Conservation (phyloP, 2,329 filamentous ascomycete species). For the Cordyceps tenuipes region DNA sequence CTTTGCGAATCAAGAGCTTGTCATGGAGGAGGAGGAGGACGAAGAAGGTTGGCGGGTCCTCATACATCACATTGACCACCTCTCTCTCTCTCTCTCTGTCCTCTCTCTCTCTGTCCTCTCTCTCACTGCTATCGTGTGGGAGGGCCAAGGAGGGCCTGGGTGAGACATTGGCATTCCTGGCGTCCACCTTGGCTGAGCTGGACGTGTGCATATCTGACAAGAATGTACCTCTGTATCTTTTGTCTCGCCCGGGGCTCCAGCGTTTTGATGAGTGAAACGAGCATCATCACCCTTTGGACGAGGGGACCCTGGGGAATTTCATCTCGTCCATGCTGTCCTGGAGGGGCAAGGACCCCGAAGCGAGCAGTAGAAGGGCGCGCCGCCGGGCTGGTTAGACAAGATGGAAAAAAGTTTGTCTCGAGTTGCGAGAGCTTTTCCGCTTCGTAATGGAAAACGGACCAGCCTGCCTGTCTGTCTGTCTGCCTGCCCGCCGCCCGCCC, state of each 20-base stretch:
- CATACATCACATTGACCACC: conserved; percentile 8
- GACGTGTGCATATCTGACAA: conserved; percentile 9
- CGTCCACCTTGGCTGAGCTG: background rate
- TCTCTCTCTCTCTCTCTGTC: too few species aligned
- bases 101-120: too few species aligned
- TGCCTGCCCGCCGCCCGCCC: too few species aligned
- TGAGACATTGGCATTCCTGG: conserved; percentile 13
- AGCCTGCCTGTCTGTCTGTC: too few species aligned
- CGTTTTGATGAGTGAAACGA: background rate
- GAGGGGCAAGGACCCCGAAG: too few species aligned
- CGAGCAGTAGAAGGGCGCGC: too few species aligned
- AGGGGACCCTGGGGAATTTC: background rate
- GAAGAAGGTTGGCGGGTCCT: background rate
- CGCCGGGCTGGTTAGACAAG: too few species aligned
- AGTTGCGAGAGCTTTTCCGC: background rate
- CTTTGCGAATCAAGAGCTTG: background rate
- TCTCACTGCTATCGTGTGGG: conserved; percentile 2
- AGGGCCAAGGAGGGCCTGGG: background rate
- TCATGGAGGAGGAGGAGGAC: background rate
- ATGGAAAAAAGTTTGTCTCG: background rate
- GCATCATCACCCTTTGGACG: background rate
- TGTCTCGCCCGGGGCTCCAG: background rate
- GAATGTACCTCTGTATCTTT: conserved; percentile 10
- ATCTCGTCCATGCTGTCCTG: too few species aligned
- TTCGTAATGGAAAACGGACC: background rate